phyloP scores from a whole-genome alignment of 306 rosid genomes.

The Amphicarpaea edgeworthii region DNA sequence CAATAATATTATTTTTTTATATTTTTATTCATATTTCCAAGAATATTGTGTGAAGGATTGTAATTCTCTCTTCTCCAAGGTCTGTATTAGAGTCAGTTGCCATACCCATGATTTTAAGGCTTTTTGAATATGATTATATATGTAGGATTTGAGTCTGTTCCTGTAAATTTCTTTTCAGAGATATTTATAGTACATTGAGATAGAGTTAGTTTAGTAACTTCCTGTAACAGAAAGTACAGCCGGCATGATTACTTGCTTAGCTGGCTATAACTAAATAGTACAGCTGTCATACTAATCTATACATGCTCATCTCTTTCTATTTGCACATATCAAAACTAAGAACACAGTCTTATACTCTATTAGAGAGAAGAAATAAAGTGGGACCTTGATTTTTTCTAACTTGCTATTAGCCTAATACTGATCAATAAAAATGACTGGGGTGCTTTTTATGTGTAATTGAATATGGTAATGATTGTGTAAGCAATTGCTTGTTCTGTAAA shows the following conservation, averaged over 20 bases:
- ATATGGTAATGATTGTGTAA: slow-evolving; percentile 35
- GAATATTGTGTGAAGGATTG: slow-evolving; percentile 28
- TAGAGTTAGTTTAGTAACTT: too few relatives aligned
- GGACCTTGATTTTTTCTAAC: slow-evolving; percentile 20
- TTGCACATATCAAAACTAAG: too few relatives aligned
- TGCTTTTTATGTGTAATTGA: slow-evolving; percentile 34
- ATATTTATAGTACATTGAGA: too few relatives aligned
- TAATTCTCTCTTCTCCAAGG: slow-evolving; percentile 25
- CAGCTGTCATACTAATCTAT: too few relatives aligned
- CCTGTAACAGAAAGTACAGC: too few relatives aligned
- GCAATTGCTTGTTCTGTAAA: slow-evolving; percentile 10
- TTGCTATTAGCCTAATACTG: slow-evolving; percentile 11
- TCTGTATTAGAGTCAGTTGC: neutral
- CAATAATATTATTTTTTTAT: slow-evolving; percentile 13
- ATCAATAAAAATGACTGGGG: slow-evolving; percentile 16
- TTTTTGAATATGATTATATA: slow-evolving; percentile 22
- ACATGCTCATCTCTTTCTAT: too few relatives aligned
- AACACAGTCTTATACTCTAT: too few relatives aligned
- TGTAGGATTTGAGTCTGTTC: slow-evolving; percentile 1
- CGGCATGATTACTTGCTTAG: too few relatives aligned
- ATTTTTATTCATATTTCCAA: slow-evolving; percentile 16
- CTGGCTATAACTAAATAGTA: too few relatives aligned
- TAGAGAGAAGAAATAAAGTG: slow-evolving; percentile 9
- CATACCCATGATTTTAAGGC: slow-evolving; percentile 23
- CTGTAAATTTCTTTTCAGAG: neutral